A percentile compares a stretch with the other conserved stretches of the same genome.
Evolutionary conservation across 208 protist species (phyloP).

Genomic region (Leishmania amazonensis): DNA sequence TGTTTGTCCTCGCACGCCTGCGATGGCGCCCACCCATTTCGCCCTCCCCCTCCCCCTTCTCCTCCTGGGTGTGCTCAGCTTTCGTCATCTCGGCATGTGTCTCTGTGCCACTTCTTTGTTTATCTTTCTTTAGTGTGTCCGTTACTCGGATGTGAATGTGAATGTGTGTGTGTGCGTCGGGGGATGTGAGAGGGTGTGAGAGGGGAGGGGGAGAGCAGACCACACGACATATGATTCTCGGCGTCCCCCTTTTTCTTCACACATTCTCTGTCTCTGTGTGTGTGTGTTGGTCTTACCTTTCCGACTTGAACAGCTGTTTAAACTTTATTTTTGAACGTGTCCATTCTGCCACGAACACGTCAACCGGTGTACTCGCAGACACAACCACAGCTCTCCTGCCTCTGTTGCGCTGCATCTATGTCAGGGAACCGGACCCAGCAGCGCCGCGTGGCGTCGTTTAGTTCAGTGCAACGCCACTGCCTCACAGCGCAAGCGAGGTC

Average conservation of each 20-base stretch:
- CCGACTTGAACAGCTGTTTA: not conserved
- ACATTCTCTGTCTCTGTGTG: constrained; percentile 1
- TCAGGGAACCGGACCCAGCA: not conserved
- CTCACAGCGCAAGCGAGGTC: not conserved
- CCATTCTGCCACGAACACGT: not conserved
- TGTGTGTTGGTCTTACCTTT: not conserved
- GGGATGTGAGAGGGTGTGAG: not conserved
- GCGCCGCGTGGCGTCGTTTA: not conserved
- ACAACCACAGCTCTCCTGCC: not conserved
- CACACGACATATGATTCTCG: not conserved
- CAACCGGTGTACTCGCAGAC: not conserved
- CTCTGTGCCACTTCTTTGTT: not conserved
- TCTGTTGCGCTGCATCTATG: not conserved
- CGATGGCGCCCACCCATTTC: not conserved
- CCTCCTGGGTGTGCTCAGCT: not conserved
- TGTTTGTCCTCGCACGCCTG: not conserved
- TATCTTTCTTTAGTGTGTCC: not conserved
- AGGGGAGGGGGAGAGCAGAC: not conserved
- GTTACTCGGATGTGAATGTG: not conserved
- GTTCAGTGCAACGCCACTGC: not conserved
- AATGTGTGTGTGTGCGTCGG: not conserved
- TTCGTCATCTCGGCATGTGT: not conserved
- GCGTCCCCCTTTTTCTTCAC: not conserved
- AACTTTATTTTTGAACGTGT: not conserved
- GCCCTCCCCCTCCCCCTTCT: not conserved